Conservation (phyloP, 106 monocot genomes). For the Allium sativum region DNA sequence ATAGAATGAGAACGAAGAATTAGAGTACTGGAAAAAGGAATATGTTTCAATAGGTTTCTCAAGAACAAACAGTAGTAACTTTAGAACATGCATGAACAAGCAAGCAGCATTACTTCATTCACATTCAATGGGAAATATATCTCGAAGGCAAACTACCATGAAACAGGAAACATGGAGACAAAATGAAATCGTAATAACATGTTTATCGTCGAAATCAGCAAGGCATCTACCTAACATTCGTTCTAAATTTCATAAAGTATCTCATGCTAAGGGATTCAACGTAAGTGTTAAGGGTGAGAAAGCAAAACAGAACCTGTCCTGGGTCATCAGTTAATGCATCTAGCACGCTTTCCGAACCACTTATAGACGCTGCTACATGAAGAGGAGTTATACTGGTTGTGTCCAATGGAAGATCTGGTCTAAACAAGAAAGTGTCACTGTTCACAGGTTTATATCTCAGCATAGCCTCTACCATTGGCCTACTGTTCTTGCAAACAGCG, state of each 20-base stretch:
- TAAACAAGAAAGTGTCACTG: conserved; percentile 33
- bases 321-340: conserved; percentile 82
- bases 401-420: conserved; percentile 34
- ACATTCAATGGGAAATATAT: too few relatives aligned
- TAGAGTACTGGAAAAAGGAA: neutral
- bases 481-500: conserved; percentile 59
- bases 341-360: conserved; percentile 36
- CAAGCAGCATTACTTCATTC: too few relatives aligned
- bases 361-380: conserved; percentile 50
- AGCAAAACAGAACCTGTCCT: conserved; percentile 31
- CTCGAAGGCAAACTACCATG: too few relatives aligned
- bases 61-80: too few relatives aligned
- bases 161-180: too few relatives aligned
- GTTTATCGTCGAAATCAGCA: too few relatives aligned
- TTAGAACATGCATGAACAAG: too few relatives aligned
- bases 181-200: too few relatives aligned
- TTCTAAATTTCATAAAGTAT: too few relatives aligned
- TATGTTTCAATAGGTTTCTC: too few relatives aligned
- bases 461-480: conserved; percentile 44
- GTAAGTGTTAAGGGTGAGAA: neutral
- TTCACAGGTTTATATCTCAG: conserved; percentile 35
- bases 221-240: too few relatives aligned
- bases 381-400: conserved; percentile 58
- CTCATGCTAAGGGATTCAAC: neutral
- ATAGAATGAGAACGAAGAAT: neutral